Conservation (phyloP, 2,329 filamentous ascomycete genomes). For the Acarospora socialis region DNA sequence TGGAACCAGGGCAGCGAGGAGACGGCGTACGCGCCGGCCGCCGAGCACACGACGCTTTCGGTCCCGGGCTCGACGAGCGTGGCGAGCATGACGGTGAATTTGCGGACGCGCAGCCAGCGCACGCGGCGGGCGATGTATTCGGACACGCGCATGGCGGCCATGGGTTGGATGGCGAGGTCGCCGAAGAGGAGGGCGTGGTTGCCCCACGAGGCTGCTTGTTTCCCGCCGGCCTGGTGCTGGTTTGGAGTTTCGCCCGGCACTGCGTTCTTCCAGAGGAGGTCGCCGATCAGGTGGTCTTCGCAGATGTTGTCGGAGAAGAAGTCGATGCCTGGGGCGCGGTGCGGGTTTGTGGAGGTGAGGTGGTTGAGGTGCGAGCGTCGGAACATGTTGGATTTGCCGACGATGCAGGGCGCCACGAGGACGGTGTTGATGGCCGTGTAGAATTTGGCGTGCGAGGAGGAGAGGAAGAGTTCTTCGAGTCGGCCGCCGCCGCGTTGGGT, state of each 20-base stretch:
- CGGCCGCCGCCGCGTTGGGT: conserved; percentile 53
- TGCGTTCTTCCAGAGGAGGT: conserved; percentile 67
- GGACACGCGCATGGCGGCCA: conserved; percentile 61
- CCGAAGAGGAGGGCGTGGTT: conserved; percentile 78
- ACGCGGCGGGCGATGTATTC: conserved; percentile 71
- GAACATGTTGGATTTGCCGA: conserved; percentile 99
- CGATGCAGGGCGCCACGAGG: conserved; percentile 76
- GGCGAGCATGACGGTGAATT: conserved; percentile 80
- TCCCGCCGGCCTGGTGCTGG: conserved; percentile 16
- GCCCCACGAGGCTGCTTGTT: conserved; percentile 34
- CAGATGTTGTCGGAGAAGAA: conserved; percentile 94
- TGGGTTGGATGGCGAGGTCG: conserved; percentile 80
- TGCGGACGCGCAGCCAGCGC: conserved; percentile 82
- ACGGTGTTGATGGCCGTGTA: conserved; percentile 96
- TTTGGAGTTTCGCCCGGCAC: conserved; percentile 36
- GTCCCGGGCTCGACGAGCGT: conserved; percentile 88
- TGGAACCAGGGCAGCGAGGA: conserved; percentile 57
- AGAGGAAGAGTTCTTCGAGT: conserved; percentile 89
- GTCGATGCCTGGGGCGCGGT: conserved; percentile 56
- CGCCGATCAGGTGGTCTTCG: conserved; percentile 91
- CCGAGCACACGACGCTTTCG: conserved; percentile 71
- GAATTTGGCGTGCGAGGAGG: conserved; percentile 89
- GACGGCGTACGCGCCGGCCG: conserved; percentile 64
- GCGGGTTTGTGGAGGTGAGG: conserved; percentile 42
- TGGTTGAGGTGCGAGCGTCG: conserved; percentile 76